phyloP scores from a whole-genome alignment of 441 rosid species.

The Caryocar brasiliense region DNA sequence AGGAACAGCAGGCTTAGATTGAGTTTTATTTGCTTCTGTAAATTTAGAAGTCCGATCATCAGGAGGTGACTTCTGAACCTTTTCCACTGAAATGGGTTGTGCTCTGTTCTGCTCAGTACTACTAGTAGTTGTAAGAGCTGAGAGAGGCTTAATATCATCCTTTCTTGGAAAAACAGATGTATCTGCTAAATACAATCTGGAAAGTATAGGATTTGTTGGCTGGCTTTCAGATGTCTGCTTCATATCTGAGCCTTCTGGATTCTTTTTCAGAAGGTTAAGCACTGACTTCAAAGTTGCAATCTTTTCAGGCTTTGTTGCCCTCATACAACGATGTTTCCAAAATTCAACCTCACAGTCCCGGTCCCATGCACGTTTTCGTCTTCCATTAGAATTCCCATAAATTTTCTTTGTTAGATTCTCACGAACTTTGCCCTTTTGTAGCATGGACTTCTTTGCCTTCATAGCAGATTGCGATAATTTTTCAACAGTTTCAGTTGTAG shows the following conservation, averaged over 20 bases:
- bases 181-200: slow-evolving; percentile 93
- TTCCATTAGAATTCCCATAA: slow-evolving; percentile 79
- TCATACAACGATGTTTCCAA: slow-evolving; percentile 93
- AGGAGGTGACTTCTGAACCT: slow-evolving; percentile 23
- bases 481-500: slow-evolving; percentile 45
- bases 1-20: slow-evolving; percentile 27
- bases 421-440: slow-evolving; percentile 95
- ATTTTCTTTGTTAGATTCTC: slow-evolving; percentile 94
- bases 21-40: slow-evolving; percentile 26
- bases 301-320: slow-evolving; percentile 75
- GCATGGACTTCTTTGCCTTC: slow-evolving; percentile 70
- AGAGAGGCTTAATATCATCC: slow-evolving; percentile 73
- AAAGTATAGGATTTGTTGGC: slow-evolving; percentile 64
- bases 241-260: slow-evolving; percentile 33
- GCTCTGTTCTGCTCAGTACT: slow-evolving; percentile 33
- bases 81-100: slow-evolving; percentile 21
- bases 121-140: slow-evolving; percentile 29
- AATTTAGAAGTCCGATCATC: slow-evolving; percentile 22
- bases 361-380: slow-evolving; percentile 85
- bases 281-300: slow-evolving; percentile 88
- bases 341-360: slow-evolving; percentile 97
- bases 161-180: slow-evolving; percentile 93
- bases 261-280: slow-evolving; percentile 61
- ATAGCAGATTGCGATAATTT: slow-evolving; percentile 49
- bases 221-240: slow-evolving; percentile 33